Percentiles rank a stretch among this genome's conserved stretches.
These are phyloP conservation scores for Chalciporus piperatus DNA, from an alignment of 768 basidiomycete genomes.

Conservation along the genomic window DNA sequence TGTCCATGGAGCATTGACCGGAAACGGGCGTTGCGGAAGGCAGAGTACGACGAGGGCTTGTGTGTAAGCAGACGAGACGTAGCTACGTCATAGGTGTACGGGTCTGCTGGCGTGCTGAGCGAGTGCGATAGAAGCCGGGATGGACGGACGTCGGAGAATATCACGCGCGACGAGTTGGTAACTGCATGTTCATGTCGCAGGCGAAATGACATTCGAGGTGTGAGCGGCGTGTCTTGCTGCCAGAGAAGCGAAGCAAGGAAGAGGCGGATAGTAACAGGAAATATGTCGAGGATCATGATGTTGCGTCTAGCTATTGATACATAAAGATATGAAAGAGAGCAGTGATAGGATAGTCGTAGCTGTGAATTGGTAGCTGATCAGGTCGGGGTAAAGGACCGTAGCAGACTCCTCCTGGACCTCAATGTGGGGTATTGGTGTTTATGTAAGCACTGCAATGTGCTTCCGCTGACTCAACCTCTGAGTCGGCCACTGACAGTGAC, in stretches of 20 bases:
- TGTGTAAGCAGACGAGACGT: constrained; percentile 41
- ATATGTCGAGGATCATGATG: constrained; percentile 20
- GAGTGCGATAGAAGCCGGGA: constrained; percentile 30
- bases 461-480: too few relatives aligned
- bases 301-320: neutral
- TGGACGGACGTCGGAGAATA: constrained; percentile 54
- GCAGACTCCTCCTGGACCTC: neutral
- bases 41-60: constrained; percentile 42
- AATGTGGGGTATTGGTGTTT: neutral
- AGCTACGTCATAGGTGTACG: constrained; percentile 41
- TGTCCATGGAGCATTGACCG: constrained; percentile 39
- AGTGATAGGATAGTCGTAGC: neutral
- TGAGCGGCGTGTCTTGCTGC: constrained; percentile 26
- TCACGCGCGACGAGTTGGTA: constrained; percentile 48
- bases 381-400: neutral
- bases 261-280: constrained; percentile 42
- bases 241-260: constrained; percentile 44
- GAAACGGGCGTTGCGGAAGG: constrained; percentile 34
- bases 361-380: neutral
- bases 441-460: neutral
- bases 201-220: constrained; percentile 48
- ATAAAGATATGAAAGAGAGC: neutral
- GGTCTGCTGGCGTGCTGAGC: constrained; percentile 19
- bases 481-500: too few relatives aligned
- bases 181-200: constrained; percentile 66